Base-by-base conservation (phyloP, 2,329 filamentous ascomycete species). In the Penicillium sp. region DNA sequence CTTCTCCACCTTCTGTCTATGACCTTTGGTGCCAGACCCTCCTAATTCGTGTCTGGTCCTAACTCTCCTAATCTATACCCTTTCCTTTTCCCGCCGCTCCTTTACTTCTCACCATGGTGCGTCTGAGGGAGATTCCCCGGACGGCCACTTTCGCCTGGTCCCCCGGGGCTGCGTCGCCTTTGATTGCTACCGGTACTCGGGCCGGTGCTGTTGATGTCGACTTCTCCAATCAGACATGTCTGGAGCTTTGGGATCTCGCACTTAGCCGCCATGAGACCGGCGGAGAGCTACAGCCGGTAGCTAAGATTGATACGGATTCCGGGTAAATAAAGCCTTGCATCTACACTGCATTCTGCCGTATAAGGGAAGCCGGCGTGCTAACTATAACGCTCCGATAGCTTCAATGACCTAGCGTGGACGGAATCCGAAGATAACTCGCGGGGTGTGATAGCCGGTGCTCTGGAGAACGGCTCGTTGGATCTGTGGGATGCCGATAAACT, bases 61-160 rank as follows among this genome's bases (percentile, higher is more conserved):
- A n/a, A n/a, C n/a, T n/a, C n/a, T n/a, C n/a, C n/a, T n/a, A n/a
- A n/a, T n/a, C n/a, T n/a, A n/a, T n/a, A n/a, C n/a, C n/a, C n/a
- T n/a, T n/a, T n/a, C n/a, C n/a, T n/a, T n/a, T n/a, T n/a, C n/a
- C n/a, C n/a, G n/a, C n/a, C n/a, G n/a, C n/a, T n/a, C n/a, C n/a
- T n/a, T n/a, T n/a, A n/a, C n/a, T n/a, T n/a, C n/a, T 45, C 69
- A 73, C 61, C 71, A 98, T 98, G 93, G 91, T 96, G 73, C 87
- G 89, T 75, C 79, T 97, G 72, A 83, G 91, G 78, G 90, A 97
- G 77, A 94, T 98, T 67, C 87, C 89, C 69, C 83, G 93, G 73
- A 98, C 93, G 64, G 93, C 91, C 71, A 87, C 91, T 64, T 98
- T 98, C 71, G 88, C 93, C 66, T 98, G 93, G 91, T 95, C 88